phyloP scores from a whole-genome alignment of 179 eudicot genomes.

The Patellifolia procumbens region DNA sequence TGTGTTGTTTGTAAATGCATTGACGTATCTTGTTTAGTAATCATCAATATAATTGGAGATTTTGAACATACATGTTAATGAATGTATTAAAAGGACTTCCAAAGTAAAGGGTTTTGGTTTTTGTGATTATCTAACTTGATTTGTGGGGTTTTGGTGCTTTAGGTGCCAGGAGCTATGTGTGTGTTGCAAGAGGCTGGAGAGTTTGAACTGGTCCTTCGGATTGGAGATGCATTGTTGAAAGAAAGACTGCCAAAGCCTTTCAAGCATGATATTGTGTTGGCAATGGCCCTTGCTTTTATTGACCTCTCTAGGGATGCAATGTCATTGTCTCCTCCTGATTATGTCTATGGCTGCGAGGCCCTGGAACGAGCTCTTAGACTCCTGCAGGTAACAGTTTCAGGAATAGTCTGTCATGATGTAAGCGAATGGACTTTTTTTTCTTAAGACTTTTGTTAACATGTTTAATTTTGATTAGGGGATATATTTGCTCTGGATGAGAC shows the following conservation, averaged over 20 bases:
- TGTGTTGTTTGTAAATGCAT: not conserved
- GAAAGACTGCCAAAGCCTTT: constrained; percentile 90
- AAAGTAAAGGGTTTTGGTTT: not conserved
- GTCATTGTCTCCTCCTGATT: constrained; percentile 87
- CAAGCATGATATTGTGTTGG: constrained; percentile 88
- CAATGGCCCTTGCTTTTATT: constrained; percentile 89
- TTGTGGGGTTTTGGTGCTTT: constrained; percentile 21
- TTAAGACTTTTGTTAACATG: not conserved
- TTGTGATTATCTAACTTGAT: constrained; percentile 5
- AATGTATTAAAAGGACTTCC: not conserved
- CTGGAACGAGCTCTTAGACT: constrained; percentile 89
- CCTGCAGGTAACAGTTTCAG: constrained; percentile 56
- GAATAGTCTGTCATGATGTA: not conserved
- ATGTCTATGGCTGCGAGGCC: constrained; percentile 77
- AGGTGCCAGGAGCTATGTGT: constrained; percentile 97
- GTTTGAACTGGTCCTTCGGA: constrained; percentile 74
- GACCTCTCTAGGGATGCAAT: constrained; percentile 89
- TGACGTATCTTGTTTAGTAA: not conserved
- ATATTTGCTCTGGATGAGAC: not conserved
- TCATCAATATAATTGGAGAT: not conserved
- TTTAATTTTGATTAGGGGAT: not conserved
- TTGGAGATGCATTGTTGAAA: constrained; percentile 79
- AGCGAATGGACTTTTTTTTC: not conserved
- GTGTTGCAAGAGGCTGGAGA: constrained; percentile 95
- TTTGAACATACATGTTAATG: not conserved